Percentiles rank a stretch among this genome's conserved stretches.
Conservation (phyloP, 352 stramenopile genomes). For the Pythium insidiosum region DNA sequence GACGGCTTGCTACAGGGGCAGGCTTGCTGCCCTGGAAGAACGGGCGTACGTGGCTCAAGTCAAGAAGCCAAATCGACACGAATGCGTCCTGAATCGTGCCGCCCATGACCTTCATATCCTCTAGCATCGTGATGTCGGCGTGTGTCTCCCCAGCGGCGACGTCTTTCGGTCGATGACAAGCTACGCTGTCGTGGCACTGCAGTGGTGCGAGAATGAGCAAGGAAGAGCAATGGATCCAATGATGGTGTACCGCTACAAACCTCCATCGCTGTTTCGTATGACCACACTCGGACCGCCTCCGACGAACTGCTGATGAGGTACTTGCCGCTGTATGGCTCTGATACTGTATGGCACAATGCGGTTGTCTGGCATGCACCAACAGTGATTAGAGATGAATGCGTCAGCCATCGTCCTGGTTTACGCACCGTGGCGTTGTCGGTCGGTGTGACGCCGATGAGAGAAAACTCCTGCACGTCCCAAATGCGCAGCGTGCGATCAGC, state of each 20-base stretch:
- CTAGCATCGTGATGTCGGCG: constrained; percentile 65
- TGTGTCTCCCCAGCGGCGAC: constrained; percentile 40
- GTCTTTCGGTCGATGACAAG: constrained; percentile 50
- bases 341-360: constrained; percentile 68
- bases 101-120: constrained; percentile 81
- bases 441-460: constrained; percentile 69
- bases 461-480: constrained; percentile 83
- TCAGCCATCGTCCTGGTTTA: not conserved
- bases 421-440: constrained; percentile 65
- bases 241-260: constrained; percentile 9
- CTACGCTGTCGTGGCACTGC: constrained; percentile 71
- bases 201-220: not conserved
- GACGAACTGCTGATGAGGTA: constrained; percentile 72
- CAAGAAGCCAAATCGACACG: constrained; percentile 71
- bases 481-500: constrained; percentile 75
- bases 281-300: constrained; percentile 76
- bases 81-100: constrained; percentile 77
- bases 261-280: constrained; percentile 75
- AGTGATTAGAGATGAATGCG: not conserved
- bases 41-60: constrained; percentile 60
- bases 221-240: not conserved
- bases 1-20: not conserved
- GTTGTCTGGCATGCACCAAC: constrained; percentile 39
- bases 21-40: constrained; percentile 38
- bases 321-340: constrained; percentile 71